A percentile compares a stretch with the other conserved stretches of the same genome.
These are phyloP conservation scores for Starmerella bombi DNA, from an alignment of 805 yeast genomes.

Conservation along the genomic window DNA sequence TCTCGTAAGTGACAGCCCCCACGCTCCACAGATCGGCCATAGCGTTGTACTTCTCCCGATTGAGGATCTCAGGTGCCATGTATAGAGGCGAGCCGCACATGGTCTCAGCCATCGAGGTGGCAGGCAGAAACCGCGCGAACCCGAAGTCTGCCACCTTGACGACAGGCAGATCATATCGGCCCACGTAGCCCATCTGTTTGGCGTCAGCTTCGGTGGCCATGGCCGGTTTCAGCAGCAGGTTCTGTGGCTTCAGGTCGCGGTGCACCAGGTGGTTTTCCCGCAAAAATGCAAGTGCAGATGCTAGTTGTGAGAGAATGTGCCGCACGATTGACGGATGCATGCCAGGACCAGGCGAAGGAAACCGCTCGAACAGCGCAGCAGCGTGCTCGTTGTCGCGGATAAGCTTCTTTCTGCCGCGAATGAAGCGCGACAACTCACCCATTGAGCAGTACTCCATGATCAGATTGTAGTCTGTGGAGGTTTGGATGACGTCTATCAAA, in stretches of 20 bases:
- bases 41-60: slow-evolving; percentile 92
- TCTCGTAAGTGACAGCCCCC: slow-evolving; percentile 90
- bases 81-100: slow-evolving; percentile 94
- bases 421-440: slow-evolving; percentile 85
- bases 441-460: slow-evolving; percentile 94
- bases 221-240: slow-evolving; percentile 69
- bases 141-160: slow-evolving; percentile 95
- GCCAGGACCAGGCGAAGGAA: slow-evolving; percentile 70
- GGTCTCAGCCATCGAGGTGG: slow-evolving; percentile 90
- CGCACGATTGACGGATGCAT: slow-evolving; percentile 63
- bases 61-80: slow-evolving; percentile 95
- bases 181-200: slow-evolving; percentile 40
- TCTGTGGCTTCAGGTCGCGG: slow-evolving; percentile 92
- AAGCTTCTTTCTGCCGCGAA: slow-evolving; percentile 60
- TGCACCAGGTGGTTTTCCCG: slow-evolving; percentile 79
- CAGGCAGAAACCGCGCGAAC: slow-evolving; percentile 87
- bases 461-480: slow-evolving; percentile 63
- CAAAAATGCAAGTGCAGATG: slow-evolving; percentile 71
- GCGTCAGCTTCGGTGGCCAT: slow-evolving; percentile 49
- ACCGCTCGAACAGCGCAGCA: slow-evolving; percentile 59
- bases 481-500: slow-evolving; percentile 67
- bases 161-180: slow-evolving; percentile 79
- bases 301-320: slow-evolving; percentile 76
- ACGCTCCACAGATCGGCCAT: slow-evolving; percentile 98
- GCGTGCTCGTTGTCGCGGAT: slow-evolving; percentile 65